Evolutionary conservation across 805 yeast species (phyloP), one percentile per base, ranked within the genome.

Genomic region (Candida suzukii): DNA sequence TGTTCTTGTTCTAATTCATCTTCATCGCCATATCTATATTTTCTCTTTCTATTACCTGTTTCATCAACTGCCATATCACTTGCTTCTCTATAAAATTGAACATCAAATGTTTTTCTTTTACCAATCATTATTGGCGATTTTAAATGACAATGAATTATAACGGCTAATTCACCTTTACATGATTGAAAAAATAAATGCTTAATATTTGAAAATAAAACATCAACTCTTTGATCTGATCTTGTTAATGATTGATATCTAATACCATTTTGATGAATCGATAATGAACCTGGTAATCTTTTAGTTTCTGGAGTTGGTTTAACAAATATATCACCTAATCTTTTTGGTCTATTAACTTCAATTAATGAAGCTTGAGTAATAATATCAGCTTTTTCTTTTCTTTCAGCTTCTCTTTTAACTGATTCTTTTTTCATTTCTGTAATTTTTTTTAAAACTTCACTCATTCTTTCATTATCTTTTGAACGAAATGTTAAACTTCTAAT

Each of bases 1-100:
- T 91, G 97, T 67, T 93, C 99, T 64, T 91, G 97, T 64, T 93
- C 98, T 49, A 93, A 71, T 66, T 93, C 99, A 63, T 93, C 99
- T 63, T 93, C 99, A 61, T 93, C 99, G 37, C 99, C 99, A 59
- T 93, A 93, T 50, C 82, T 71, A 62, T 82, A 83, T 49, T 75
- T 76, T 63, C 97, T 80, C 67, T 87, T 83, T 47, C 96, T 82
- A 46, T 88, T 90, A 49, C 97, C 96, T 17, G 99, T 93, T 65
- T 93, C 99, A 64, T 93, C 99, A 54, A 88, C 88, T 3, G 95
- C 80, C 73, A 88, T 84, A 58, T 93, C 99, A 25, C 95, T 80
- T 12, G 97, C 98, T 63, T 93, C 99, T 48, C 98, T 74, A 68
- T 90, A 93, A 59, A 93, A 88, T 67, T 93, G 99, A 37, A 93